phyloP scores from a whole-genome alignment of 345 rosid species.

The Isatis tinctoria region DNA sequence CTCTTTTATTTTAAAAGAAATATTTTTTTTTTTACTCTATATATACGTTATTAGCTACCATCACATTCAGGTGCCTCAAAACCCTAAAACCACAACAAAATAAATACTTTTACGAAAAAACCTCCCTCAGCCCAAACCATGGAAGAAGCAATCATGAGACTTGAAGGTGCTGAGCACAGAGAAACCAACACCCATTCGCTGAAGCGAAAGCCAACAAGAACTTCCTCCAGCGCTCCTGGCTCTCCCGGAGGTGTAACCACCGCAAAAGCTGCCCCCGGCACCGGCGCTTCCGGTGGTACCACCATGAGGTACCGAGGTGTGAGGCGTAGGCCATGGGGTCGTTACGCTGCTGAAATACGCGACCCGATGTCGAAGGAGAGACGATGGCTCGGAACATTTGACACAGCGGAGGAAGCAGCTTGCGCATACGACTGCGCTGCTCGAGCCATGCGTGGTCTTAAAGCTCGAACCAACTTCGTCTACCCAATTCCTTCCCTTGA shows the following conservation, averaged over 20 bases:
- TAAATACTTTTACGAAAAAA: background rate
- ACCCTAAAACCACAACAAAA: constrained; percentile 4
- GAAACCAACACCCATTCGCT: constrained; percentile 16
- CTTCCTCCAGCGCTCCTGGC: constrained; percentile 19
- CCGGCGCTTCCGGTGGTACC: constrained; percentile 33
- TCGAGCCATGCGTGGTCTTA: constrained; percentile 85
- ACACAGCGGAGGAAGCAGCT: constrained; percentile 98
- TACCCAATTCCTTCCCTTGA: constrained; percentile 47
- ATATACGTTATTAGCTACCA: constrained; percentile 15
- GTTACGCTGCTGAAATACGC: constrained; percentile 94
- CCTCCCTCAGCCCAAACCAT: background rate
- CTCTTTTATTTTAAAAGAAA: background rate
- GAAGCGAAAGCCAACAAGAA: constrained; percentile 27
- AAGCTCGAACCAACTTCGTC: constrained; percentile 89
- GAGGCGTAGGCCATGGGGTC: constrained; percentile 96
- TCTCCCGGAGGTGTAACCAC: constrained; percentile 20
- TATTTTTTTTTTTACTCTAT: background rate
- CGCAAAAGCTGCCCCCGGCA: constrained; percentile 40
- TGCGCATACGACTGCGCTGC: constrained; percentile 94
- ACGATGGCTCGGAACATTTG: constrained; percentile 95
- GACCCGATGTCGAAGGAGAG: constrained; percentile 91
- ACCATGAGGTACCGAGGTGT: constrained; percentile 91
- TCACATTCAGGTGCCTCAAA: constrained; percentile 29
- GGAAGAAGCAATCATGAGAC: constrained; percentile 33
- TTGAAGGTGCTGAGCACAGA: constrained; percentile 25